Evolutionary conservation across 2,329 filamentous ascomycete genomes (phyloP), one percentile per base, ranked within the genome.

Genomic region (Xylariaceae sp.): DNA sequence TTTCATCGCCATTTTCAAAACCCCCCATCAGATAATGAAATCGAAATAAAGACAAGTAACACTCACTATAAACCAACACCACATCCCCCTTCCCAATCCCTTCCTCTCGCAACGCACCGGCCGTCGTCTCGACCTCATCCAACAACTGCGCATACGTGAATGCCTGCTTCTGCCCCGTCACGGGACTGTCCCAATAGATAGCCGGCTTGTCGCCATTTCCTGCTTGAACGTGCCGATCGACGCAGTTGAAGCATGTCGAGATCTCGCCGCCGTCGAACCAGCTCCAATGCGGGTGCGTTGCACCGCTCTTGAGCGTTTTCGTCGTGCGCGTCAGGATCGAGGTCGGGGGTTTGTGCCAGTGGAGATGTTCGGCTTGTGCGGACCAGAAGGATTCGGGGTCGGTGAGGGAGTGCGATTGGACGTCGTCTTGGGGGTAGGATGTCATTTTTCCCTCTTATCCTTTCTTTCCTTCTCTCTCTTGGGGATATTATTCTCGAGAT

Each of bases 241-340:
- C 78, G 71, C 91, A 95, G 73, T 97, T 97, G 78, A 91, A 96
- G 66, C 89, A 91, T 0, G 91, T 96, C 45, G 89, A 94, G 66
- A 97, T 89, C 76, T 94, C 86, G 63, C 92, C 93, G 63, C 86
- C 90, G 0, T 89, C 84, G 67, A 96, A 97, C 93, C 93, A 97
- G 63, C 85, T 83, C 92, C 92, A 97, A 70, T 88, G 86, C 48
- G 85, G 81, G 71, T 96, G 87, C 13, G 78, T 77, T n/a, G 79
- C 75, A 58, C 86, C 86, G 64, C 76, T 82, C 56, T 78, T 74
- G 3, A 94, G 77, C 6, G 78, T 83, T 74, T 89, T 92, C 52
- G 80, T 84, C 17, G 79, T 81, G 45, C 76, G 78, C 2, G 76
- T 76, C 18, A 95, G 80, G 0, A 84, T 82, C 0, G 80, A 77